Evolutionary conservation across 371 early-diverging fungal genomes (phyloP), one percentile per base, ranked within the genome.

Genomic region (Mucor circinelloides): DNA sequence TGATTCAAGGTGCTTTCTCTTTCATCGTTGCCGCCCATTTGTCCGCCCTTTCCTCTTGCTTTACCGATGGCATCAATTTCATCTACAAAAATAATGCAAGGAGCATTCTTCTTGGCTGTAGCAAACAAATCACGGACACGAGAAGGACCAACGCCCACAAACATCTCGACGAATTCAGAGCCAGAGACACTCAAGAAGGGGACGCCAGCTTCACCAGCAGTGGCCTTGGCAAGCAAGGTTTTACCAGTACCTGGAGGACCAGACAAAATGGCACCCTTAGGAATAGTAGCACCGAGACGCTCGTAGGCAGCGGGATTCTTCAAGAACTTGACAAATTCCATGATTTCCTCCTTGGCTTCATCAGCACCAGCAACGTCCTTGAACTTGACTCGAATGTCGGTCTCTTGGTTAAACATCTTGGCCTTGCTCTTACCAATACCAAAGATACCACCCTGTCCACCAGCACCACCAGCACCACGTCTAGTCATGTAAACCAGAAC

Each of bases 311-410:
- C 91, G 27, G 99, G 99, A 75, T 99, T 94, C 80, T 99, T 99
- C 60, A 99, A 84, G 74, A 99, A 98, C 83, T 99, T 99, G 63
- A 99, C 99, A 90, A 99, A 98, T 86, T 99, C 99, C 96, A 99
- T 99, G 63, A 99, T 99, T 82, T 99, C 99, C 69, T 97, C 96
- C 83, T 99, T 99, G 63, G 99, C 99, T 75, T 95, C 95, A 79
- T 99, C 99, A 84, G 99, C 94, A 21, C 99, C 99, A 7, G 99
- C 99, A 0, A 99, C 99, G 80, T 99, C 99, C 85, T 97, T 98
- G 83, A 99, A 99, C 73, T 94, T 95, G 66, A 99, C 93, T 68
- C 93, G 85, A 60, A 98, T 92, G 58, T 95, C 95, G 4, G 93
- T 94, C 73, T 99, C 98, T 73, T 95, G 95, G 83, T 98, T 99